Base-by-base conservation (phyloP, 257 asterid genomes). In the Ilex asprella region DNA sequence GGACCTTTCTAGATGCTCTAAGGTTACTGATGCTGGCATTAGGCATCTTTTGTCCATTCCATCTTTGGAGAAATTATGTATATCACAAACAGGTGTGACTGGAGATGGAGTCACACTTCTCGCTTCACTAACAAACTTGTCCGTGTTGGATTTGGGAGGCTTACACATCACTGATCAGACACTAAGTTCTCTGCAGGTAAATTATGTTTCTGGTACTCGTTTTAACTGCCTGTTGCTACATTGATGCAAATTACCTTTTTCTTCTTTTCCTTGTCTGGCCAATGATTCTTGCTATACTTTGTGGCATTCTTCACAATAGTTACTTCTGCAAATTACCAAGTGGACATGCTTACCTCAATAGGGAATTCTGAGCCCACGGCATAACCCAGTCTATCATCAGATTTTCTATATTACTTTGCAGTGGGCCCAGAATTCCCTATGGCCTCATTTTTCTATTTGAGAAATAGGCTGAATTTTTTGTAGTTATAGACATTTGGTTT, bases 1-100 rank as follows among this genome's bases (percentile, higher is more conserved):
- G 56, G 88, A 92, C 76, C 88, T 92, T 61, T 83, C 91, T 58
- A 78, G 97, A 67, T 92, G 96, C 81, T 69, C 86, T 69, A 89
- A 82, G 82, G 68, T 92, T 65, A 81, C 88, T 27, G 93, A 92
- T 79, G 77, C 76, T 61, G 99, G 97, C 75, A 66, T 92, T 70
- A 69, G 62, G 61, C 96, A 86, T 78, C 84, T 92, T 56, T 66
- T 76, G 55, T 77, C 94, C 43, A 73, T 87, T 73, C 79, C 89
- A 70, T 39, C 68, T 70, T 75, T 93, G 58, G 92, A 85, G 75
- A 89, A 81, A 75, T 82, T 93, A 69, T 73, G 86, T 81, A 87
- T 93, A 69, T 73, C 97, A 59, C 84, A 83, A 78, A 93, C 99
- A 58, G 80, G 86, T 55, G 95, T 89, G 49, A 83, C 95, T 41